These are phyloP conservation scores for Spathaspora girioi DNA, from an alignment of 805 yeast species.

Conservation along the genomic window DNA sequence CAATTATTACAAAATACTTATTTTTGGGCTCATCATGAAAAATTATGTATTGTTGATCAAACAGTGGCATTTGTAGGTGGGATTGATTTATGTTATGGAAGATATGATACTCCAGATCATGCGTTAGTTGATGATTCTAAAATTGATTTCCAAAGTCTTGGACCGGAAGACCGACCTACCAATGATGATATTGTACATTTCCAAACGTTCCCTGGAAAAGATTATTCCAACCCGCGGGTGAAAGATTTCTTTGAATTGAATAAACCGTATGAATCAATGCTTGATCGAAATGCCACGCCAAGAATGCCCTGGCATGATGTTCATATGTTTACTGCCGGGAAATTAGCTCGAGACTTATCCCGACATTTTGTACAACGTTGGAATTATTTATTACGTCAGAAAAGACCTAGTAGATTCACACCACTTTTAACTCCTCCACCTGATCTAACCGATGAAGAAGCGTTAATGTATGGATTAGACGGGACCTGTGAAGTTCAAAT, in stretches of 20 bases:
- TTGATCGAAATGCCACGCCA: slow-evolving; percentile 74
- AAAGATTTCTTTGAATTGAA: slow-evolving; percentile 80
- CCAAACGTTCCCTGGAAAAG: slow-evolving; percentile 92
- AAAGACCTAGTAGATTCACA: slow-evolving; percentile 90
- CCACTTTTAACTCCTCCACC: slow-evolving; percentile 92
- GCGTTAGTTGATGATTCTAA: slow-evolving; percentile 72
- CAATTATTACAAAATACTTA: slow-evolving; percentile 89
- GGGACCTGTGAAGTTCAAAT: slow-evolving; percentile 94
- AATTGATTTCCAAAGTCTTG: slow-evolving; percentile 28
- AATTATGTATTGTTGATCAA: slow-evolving; percentile 80
- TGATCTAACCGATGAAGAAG: slow-evolving; percentile 73
- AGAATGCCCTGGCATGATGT: slow-evolving; percentile 99
- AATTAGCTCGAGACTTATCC: slow-evolving; percentile 86
- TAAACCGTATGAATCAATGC: slow-evolving; percentile 87
- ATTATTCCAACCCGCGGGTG: slow-evolving; percentile 92
- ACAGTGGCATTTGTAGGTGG: slow-evolving; percentile 93
- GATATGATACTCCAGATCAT: slow-evolving; percentile 96
- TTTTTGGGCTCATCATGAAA: slow-evolving; percentile 99
- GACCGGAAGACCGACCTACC: slow-evolving; percentile 25
- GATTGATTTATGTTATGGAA: slow-evolving; percentile 90
- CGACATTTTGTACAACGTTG: slow-evolving; percentile 97
- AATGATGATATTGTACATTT: slow-evolving; percentile 43
- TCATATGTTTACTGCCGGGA: slow-evolving; percentile 93
- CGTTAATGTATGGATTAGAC: slow-evolving; percentile 53
- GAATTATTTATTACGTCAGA: slow-evolving; percentile 90